Conservation (phyloP, 1,284 basidiomycete genomes). For the Puccinia polysora region DNA sequence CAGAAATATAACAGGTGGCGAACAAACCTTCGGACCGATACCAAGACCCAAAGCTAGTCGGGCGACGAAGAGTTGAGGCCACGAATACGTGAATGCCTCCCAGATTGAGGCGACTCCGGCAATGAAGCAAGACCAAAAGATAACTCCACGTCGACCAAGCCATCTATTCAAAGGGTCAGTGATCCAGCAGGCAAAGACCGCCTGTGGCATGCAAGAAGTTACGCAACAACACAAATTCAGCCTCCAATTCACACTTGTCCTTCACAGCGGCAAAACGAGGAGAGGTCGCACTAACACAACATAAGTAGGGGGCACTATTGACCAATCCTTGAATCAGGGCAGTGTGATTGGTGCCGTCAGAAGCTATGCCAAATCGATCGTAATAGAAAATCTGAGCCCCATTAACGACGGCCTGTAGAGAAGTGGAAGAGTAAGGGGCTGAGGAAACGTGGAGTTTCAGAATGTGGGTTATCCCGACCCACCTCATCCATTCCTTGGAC, state of each 20-base stretch:
- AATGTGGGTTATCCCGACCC: neutral
- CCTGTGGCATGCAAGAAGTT: slow-evolving; percentile 43
- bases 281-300: slow-evolving; percentile 48
- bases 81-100: slow-evolving; percentile 47
- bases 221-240: no score
- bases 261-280: no score
- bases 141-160: slow-evolving; percentile 71
- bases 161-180: slow-evolving; percentile 67
- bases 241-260: neutral
- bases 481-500: slow-evolving; percentile 52
- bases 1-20: neutral
- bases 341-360: slow-evolving; percentile 46
- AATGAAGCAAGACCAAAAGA: slow-evolving; percentile 58
- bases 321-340: slow-evolving; percentile 63
- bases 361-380: slow-evolving; percentile 19
- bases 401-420: slow-evolving; percentile 47
- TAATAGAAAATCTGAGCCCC: slow-evolving; percentile 47
- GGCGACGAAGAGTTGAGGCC: slow-evolving; percentile 54
- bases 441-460: neutral
- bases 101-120: slow-evolving; percentile 33
- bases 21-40: slow-evolving; percentile 62
- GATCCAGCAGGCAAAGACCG: slow-evolving; percentile 60
- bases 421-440: neutral
- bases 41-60: slow-evolving; percentile 67
- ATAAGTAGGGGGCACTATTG: slow-evolving; percentile 69